Evolutionary conservation across 495 filamentous ascomycete species (phyloP).

Genomic region (Daldinia grandis): DNA sequence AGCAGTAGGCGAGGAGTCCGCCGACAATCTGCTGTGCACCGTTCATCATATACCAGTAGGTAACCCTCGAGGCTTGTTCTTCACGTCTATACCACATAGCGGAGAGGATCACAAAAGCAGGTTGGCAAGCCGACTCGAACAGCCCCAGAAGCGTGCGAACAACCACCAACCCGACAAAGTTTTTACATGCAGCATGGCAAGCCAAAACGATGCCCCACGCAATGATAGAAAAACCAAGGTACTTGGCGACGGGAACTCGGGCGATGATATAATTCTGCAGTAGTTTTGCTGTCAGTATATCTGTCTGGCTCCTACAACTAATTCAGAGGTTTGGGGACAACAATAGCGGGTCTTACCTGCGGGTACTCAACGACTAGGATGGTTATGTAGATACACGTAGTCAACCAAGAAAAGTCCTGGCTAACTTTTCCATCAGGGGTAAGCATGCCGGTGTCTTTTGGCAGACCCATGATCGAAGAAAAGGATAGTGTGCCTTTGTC

Average conservation of each 20-base stretch:
- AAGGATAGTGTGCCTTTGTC: conserved; percentile 77
- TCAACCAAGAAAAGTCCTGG: conserved; percentile 60
- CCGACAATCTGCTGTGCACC: conserved; percentile 65
- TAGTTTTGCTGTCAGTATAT: conserved; percentile 14
- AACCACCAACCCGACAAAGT: conserved; percentile 63
- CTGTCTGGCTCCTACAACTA: neutral
- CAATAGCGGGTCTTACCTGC: conserved; percentile 37
- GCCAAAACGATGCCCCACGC: conserved; percentile 67
- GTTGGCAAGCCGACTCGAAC: conserved; percentile 74
- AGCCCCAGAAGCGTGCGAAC: conserved; percentile 71
- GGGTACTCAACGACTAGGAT: conserved; percentile 64
- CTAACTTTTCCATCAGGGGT: conserved; percentile 56
- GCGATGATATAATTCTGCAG: conserved; percentile 60
- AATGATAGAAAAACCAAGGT: conserved; percentile 68
- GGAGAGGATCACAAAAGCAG: conserved; percentile 67
- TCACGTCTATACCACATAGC: conserved; percentile 78
- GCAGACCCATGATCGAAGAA: conserved; percentile 74
- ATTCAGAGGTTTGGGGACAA: neutral
- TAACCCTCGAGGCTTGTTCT: conserved; percentile 70
- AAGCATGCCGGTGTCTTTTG: conserved; percentile 60
- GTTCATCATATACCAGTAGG: conserved; percentile 79
- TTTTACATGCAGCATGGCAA: conserved; percentile 65
- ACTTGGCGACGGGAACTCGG: conserved; percentile 62
- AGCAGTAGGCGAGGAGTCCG: conserved; percentile 64
- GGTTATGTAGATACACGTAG: conserved; percentile 63